These are phyloP conservation scores for Crithidia sp. DNA, from an alignment of 208 protist species.

Conservation along the genomic window DNA sequence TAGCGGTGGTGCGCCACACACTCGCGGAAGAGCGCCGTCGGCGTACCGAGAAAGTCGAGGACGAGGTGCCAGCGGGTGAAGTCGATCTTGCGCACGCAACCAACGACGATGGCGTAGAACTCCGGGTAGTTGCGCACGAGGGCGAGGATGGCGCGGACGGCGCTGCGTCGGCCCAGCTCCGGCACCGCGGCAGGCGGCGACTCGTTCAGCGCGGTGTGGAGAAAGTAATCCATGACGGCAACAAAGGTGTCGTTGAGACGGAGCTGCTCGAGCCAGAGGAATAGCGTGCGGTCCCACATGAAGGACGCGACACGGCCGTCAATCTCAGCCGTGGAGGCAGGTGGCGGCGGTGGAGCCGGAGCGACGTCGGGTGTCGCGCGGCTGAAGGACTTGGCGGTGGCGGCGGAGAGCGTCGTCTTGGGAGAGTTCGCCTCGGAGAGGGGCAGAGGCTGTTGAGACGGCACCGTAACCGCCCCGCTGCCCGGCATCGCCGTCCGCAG, in stretches of 20 bases:
- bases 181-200: constrained; percentile 44
- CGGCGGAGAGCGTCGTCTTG: background rate
- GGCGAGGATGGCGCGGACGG: constrained; percentile 46
- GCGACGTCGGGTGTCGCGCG: background rate
- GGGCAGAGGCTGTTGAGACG: background rate
- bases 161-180: constrained; percentile 39
- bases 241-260: constrained; percentile 62
- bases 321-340: constrained; percentile 1
- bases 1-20: constrained; percentile 66
- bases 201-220: constrained; percentile 69
- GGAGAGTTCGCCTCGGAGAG: background rate
- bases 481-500: constrained; percentile 35
- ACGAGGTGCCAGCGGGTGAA: constrained; percentile 61
- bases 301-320: constrained; percentile 36
- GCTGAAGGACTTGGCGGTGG: background rate
- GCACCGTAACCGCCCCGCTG: background rate
- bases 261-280: constrained; percentile 77
- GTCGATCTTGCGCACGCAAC: constrained; percentile 82
- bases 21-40: constrained; percentile 66
- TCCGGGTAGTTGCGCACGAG: constrained; percentile 78
- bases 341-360: background rate
- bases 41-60: constrained; percentile 67
- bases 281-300: constrained; percentile 48
- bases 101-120: constrained; percentile 69
- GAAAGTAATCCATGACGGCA: constrained; percentile 59